phyloP scores from a whole-genome alignment of 306 rosid species.

The Pyrus bretschneideri region DNA sequence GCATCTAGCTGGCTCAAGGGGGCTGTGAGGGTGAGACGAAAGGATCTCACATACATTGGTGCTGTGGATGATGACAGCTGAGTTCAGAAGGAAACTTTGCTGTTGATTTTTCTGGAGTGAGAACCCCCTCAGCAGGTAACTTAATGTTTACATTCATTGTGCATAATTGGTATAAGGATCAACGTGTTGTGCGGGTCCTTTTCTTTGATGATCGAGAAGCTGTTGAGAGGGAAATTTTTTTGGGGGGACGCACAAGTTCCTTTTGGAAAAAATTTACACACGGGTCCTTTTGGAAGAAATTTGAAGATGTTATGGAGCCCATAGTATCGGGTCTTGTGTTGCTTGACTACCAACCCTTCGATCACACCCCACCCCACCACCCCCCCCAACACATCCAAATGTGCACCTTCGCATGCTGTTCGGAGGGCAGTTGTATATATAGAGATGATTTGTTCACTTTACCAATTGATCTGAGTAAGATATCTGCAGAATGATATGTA shows the following conservation, averaged over 20 bases:
- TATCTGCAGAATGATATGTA: slow-evolving; percentile 38
- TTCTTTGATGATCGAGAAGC: slow-evolving; percentile 19
- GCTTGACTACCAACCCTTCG: slow-evolving; percentile 54
- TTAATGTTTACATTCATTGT: slow-evolving; percentile 19
- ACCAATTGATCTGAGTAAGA: slow-evolving; percentile 46
- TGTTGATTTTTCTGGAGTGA: slow-evolving; percentile 31
- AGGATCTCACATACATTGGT: slow-evolving; percentile 86
- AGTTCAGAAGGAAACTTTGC: slow-evolving; percentile 28
- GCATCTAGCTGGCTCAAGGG: slow-evolving; percentile 92
- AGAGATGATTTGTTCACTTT: slow-evolving; percentile 45
- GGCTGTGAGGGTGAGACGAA: slow-evolving; percentile 81
- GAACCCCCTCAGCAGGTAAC: slow-evolving; percentile 42
- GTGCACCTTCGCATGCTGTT: slow-evolving; percentile 28
- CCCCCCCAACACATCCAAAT: slow-evolving; percentile 18
- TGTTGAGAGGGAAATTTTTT: slow-evolving; percentile 35
- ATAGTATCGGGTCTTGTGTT: slow-evolving; percentile 14
- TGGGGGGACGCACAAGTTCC: slow-evolving; percentile 6
- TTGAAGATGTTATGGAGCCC: slow-evolving; percentile 25
- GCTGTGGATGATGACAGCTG: slow-evolving; percentile 82
- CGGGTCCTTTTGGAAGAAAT: slow-evolving; percentile 17
- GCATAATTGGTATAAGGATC: slow-evolving; percentile 41
- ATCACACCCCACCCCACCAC: not conserved
- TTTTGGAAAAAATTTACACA: slow-evolving; percentile 10
- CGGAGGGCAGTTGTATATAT: slow-evolving; percentile 55
- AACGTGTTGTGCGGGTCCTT: slow-evolving; percentile 16